These are phyloP conservation scores for Candida multigemmis DNA, from an alignment of 805 yeast genomes.

Conservation along the genomic window DNA sequence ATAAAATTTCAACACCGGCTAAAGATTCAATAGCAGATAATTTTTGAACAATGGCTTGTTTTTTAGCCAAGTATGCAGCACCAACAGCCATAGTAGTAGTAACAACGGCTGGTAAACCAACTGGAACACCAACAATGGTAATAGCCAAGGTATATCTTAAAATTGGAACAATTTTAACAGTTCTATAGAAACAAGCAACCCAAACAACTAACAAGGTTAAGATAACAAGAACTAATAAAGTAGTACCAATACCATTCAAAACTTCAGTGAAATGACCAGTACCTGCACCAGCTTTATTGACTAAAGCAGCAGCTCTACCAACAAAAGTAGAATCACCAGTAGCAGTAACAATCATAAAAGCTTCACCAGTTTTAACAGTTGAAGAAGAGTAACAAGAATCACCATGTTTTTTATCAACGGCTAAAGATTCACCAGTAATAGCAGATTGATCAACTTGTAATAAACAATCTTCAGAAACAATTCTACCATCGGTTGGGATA, in stretches of 20 bases:
- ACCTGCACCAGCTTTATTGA: slow-evolving; percentile 89
- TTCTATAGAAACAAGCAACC: slow-evolving; percentile 92
- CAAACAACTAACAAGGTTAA: slow-evolving; percentile 82
- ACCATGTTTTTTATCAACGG: slow-evolving; percentile 86
- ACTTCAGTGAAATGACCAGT: slow-evolving; percentile 96
- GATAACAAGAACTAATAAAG: slow-evolving; percentile 80
- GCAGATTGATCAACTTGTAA: slow-evolving; percentile 95
- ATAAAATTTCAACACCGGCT: slow-evolving; percentile 95
- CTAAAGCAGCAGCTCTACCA: slow-evolving; percentile 96
- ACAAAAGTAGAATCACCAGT: slow-evolving; percentile 94
- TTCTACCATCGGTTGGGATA: slow-evolving; percentile 88
- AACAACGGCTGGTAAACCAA: slow-evolving; percentile 97
- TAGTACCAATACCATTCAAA: slow-evolving; percentile 94
- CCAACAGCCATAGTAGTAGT: slow-evolving; percentile 99
- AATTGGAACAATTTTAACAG: slow-evolving; percentile 77
- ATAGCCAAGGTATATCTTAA: slow-evolving; percentile 90
- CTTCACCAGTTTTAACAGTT: slow-evolving; percentile 93
- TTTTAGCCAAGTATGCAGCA: slow-evolving; percentile 97
- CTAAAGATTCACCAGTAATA: slow-evolving; percentile 94
- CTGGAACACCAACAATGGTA: slow-evolving; percentile 97
- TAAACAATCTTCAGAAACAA: slow-evolving; percentile 77
- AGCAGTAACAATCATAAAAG: slow-evolving; percentile 86
- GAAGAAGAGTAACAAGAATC: slow-evolving; percentile 88
- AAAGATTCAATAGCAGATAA: slow-evolving; percentile 93
- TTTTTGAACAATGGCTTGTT: slow-evolving; percentile 95